Evolutionary conservation across 2,329 filamentous ascomycete species (phyloP), one percentile per base, ranked within the genome.

Genomic region (Coniochaeta sp.): DNA sequence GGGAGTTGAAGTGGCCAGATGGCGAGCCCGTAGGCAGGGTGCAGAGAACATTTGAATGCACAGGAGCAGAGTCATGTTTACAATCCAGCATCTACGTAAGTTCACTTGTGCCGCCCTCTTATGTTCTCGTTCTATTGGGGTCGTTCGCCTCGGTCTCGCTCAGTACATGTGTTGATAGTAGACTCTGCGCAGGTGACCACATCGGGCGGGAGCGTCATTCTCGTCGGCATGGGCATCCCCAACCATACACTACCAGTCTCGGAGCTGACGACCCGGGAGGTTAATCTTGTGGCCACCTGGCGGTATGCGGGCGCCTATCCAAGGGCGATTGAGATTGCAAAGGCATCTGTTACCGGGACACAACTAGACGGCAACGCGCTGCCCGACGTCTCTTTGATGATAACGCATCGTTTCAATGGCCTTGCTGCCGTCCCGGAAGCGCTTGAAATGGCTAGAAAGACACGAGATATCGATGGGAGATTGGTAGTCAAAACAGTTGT

Each of bases 151-250:
- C 32, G 32, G 12, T 34, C 32, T 34, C 12, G 32, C 12, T 34
- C 32, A 12, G 32, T 34, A 6, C 6, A 34, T 38, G 34, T 14
- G 34, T 38, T 38, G 34, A 38, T 3, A 6, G 5, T 6, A 38
- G 6, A 38, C 5, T 14, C 84, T 17, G 83, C 91, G 22, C 91
- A 89, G 65, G 87, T 87, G 3, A 87, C 88, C 10, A 81, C 81
- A 61, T 80, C 89, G 0, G 89, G 89, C 28, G 89, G 89, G n/a
- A 88, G 86, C 66, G 79, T 91, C 57, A 81, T 92, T 71, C 86
- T 92, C 71, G 88, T 92, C 26, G 89, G 89, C 58, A 92, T 92
- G 89, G 89, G 89, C 38, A 89, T 84, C 5, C 89, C 89, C 0
- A 82, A 91, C 58, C 88, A 91, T 71, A 91, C 88, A 0, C 79